These are phyloP conservation scores for Escovopsis weberi DNA, from an alignment of 2,329 filamentous ascomycete species.

Conservation along the genomic window DNA sequence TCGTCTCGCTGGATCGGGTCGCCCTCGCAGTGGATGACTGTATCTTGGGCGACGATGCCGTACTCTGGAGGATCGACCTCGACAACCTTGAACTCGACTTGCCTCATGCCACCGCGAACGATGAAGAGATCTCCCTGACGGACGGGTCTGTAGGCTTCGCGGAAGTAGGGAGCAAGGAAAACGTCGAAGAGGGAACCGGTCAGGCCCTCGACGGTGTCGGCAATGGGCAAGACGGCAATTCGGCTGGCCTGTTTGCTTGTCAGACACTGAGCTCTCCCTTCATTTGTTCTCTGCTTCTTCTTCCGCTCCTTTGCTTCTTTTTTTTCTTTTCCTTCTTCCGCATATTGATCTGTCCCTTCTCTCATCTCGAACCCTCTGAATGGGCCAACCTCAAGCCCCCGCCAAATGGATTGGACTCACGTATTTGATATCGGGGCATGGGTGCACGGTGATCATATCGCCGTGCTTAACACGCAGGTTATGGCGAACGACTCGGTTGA, in stretches of 20 bases:
- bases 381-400: too few relatives aligned
- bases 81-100: slow-evolving; percentile 99
- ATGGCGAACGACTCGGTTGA: slow-evolving; percentile 97
- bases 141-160: slow-evolving; percentile 93
- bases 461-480: slow-evolving; percentile 98
- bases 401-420: slow-evolving; percentile 38
- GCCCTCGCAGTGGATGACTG: slow-evolving; percentile 96
- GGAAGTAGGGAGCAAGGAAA: slow-evolving; percentile 98
- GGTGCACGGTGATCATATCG: slow-evolving; percentile 92
- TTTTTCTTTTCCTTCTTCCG: too few relatives aligned
- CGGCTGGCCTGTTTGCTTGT: slow-evolving; percentile 64
- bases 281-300: too few relatives aligned
- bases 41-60: slow-evolving; percentile 96
- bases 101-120: slow-evolving; percentile 92
- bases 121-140: slow-evolving; percentile 97
- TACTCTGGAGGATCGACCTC: slow-evolving; percentile 98
- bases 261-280: not conserved
- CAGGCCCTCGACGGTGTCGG: slow-evolving; percentile 93
- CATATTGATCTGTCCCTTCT: not conserved
- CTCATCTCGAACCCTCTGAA: too few relatives aligned
- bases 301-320: too few relatives aligned
- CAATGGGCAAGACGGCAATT: slow-evolving; percentile 94
- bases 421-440: slow-evolving; percentile 99
- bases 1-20: slow-evolving; percentile 81
- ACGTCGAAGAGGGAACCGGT: slow-evolving; percentile 98